Evolutionary conservation across 106 monocot species (phyloP).

Genomic region (Xerophyta viscosa): DNA sequence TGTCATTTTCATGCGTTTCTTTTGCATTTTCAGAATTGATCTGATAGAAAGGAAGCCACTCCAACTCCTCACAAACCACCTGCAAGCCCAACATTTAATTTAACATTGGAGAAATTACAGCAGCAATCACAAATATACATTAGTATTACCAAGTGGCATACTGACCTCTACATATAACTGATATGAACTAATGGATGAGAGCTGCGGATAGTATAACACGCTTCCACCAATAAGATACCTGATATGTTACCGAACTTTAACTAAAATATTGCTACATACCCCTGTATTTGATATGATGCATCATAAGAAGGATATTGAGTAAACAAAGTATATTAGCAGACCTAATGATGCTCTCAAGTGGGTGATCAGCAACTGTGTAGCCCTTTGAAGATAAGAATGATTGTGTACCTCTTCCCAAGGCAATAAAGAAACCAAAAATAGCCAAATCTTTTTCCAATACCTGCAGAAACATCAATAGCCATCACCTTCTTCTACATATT

Average conservation of each 20-base stretch:
- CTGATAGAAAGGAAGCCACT: conserved; percentile 87
- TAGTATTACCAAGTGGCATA: too few species aligned
- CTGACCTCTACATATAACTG: conserved; percentile 94
- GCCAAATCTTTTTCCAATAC: conserved; percentile 93
- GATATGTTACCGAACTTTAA: too few species aligned
- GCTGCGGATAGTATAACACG: conserved; percentile 95
- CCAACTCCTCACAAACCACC: conserved; percentile 97
- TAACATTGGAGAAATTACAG: too few species aligned
- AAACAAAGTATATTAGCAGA: conserved; percentile 45
- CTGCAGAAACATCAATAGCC: conserved; percentile 26
- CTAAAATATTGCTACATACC: too few species aligned
- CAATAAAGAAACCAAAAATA: conserved; percentile 99
- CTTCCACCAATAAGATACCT: too few species aligned
- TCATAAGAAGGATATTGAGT: neutral
- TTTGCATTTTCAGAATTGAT: conserved; percentile 15
- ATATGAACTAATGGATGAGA: conserved; percentile 97
- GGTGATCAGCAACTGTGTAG: conserved; percentile 37
- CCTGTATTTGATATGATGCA: conserved; percentile 39
- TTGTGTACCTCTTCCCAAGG: conserved; percentile 82
- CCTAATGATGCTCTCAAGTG: too few species aligned
- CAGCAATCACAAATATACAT: too few species aligned
- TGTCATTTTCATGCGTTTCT: conserved; percentile 25
- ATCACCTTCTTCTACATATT: too few species aligned
- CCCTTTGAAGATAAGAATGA: conserved; percentile 69
- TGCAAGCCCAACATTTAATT: too few species aligned